phyloP scores from a whole-genome alignment of 2,329 filamentous ascomycete species.

The Cryphonectria japonica region DNA sequence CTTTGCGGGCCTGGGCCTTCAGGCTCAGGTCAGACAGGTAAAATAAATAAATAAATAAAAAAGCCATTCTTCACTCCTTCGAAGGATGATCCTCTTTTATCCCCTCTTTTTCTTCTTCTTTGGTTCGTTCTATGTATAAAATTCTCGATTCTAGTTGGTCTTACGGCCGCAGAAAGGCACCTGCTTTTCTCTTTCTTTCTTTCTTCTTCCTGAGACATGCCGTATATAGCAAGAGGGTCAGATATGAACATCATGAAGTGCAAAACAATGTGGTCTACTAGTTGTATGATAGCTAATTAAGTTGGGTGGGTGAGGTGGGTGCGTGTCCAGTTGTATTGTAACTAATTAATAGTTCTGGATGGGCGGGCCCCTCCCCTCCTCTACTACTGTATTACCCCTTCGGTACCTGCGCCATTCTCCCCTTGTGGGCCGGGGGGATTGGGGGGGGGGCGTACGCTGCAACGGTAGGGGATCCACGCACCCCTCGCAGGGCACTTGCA shows the following conservation, averaged over 20 bases:
- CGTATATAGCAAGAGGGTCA: neutral
- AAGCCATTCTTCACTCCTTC: neutral
- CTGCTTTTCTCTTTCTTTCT: neutral
- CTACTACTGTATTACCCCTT: neutral
- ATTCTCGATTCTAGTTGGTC: neutral
- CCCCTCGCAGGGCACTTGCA: constrained; percentile 1
- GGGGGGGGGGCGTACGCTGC: constrained; percentile 1
- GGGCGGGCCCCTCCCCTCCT: constrained; percentile 6
- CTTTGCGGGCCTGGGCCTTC: constrained; percentile 2
- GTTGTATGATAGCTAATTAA: neutral
- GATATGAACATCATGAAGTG: constrained; percentile 18
- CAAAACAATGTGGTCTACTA: too few species aligned
- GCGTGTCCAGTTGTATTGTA: neutral
- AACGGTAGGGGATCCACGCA: neutral
- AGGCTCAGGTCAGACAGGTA: neutral
- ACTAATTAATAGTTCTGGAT: constrained; percentile 12
- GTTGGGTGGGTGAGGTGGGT: neutral
- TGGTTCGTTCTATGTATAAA: neutral
- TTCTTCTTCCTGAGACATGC: constrained; percentile 3
- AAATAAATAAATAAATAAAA: neutral
- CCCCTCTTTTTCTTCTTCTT: too few species aligned
- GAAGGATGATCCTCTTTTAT: neutral
- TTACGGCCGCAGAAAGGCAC: neutral
- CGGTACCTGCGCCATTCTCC: constrained; percentile 12
- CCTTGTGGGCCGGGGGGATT: neutral